A percentile compares a stretch with the other conserved stretches of the same genome.
Conservation (phyloP, 2,329 filamentous ascomycete genomes). For the Dactylellina haptotyla region DNA sequence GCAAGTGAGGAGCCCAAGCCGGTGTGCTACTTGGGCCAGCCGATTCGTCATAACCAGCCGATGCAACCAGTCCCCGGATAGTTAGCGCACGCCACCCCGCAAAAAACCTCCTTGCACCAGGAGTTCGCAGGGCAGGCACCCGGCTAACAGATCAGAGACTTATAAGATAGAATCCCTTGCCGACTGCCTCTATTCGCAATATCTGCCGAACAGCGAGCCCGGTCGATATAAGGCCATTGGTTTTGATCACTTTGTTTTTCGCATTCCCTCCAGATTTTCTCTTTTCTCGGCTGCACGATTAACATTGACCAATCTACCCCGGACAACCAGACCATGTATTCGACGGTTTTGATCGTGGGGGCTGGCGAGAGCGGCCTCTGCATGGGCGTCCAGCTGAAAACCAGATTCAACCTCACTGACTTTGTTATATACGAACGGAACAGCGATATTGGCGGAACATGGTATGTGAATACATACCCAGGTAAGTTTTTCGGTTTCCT, state of each 20-base stretch:
- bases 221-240: no score
- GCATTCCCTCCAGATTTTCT: no score
- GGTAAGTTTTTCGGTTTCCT: slow-evolving; percentile 60
- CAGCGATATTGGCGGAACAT: slow-evolving; percentile 71
- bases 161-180: no score
- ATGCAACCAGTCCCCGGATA: no score
- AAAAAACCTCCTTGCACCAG: background rate
- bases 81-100: background rate
- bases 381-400: slow-evolving; percentile 69
- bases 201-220: no score
- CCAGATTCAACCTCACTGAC: slow-evolving; percentile 69
- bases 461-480: slow-evolving; percentile 72
- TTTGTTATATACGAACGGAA: slow-evolving; percentile 71
- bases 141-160: no score
- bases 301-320: background rate
- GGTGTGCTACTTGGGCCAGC: no score
- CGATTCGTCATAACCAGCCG: no score
- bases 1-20: no score
- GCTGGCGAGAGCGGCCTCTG: slow-evolving; percentile 72
- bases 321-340: slow-evolving; percentile 58
- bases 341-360: slow-evolving; percentile 69
- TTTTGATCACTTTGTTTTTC: no score
- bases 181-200: no score
- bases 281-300: background rate
- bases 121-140: no score